Base-by-base conservation (phyloP, 1,284 basidiomycete species). In the Ustilago loliicola region DNA sequence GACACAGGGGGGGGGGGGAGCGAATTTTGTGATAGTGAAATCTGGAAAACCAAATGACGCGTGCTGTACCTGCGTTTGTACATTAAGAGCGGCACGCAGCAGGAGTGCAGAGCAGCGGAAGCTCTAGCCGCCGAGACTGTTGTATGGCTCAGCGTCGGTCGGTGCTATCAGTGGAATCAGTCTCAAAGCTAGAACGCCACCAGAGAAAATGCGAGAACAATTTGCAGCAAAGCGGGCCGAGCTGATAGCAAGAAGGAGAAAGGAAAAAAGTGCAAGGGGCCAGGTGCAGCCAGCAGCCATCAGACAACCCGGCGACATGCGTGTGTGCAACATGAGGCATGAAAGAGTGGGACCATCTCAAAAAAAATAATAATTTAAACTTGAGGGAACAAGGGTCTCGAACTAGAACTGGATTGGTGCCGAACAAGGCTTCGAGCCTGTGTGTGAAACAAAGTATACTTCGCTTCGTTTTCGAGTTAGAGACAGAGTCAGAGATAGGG, bases 271-370 rank as follows among this genome's bases (percentile, higher is more conserved):
- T 8, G 59, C 32, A 61, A 53, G 60, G 60, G 51, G 60, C 51
- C 38, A 54, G 34, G 19, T 61, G 60, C 60, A 61, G 36, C 48
- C 60, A 61, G 36, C 48, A 42, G 34, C 23, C 25, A 61, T 61
- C 36, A 50, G 47, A 50, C 57, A 36, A 21, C 29, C 57, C 57
- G 57, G 38, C 23, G 25, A 21, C 51, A 34, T 34, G 30, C 32
- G 30, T 53, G 54, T 56, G 54, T 56, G 36, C 54, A 56, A 40
- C 21, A 17, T 15, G 8, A 19, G 54, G 23, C 54, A 56, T 56
- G 36, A 42, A 56, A 56, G 54, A 7, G 32, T 1, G 27, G 42
- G 7, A 11, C 42, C n/a, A 40, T 48, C 40, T 42, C 29, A 47
- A 32, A 15, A 32, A 21, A n/a, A 53, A 21, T 29, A 48, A 58